A percentile compares a stretch with the other conserved stretches of the same genome.
Conservation (phyloP, 1,284 basidiomycete genomes). For the Gymnopus androsaceus region DNA sequence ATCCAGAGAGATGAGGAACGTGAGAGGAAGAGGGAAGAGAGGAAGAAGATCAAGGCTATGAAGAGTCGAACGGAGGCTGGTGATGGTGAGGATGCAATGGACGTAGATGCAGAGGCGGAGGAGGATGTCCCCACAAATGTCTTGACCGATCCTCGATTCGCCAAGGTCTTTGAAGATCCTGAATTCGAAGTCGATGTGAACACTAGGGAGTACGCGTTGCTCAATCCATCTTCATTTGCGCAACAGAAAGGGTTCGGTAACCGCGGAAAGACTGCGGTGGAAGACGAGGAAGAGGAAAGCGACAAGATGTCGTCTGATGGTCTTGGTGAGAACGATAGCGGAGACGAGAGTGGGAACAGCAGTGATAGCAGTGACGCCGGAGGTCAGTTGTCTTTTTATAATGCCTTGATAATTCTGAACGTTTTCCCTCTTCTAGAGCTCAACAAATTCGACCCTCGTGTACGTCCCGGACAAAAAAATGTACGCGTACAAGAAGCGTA, state of each 20-base stretch:
- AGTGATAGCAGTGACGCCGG: slow-evolving; percentile 51
- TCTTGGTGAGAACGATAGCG: slow-evolving; percentile 49
- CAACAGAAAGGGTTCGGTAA: slow-evolving; percentile 38
- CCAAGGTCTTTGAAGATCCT: slow-evolving; percentile 90
- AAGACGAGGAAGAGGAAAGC: slow-evolving; percentile 88
- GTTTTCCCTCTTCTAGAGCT: slow-evolving; percentile 40
- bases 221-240: slow-evolving; percentile 84
- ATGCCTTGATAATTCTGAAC: background rate
- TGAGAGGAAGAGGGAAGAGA: slow-evolving; percentile 61
- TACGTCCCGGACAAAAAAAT: slow-evolving; percentile 48
- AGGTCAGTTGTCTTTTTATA: slow-evolving; percentile 31
- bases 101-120: slow-evolving; percentile 31
- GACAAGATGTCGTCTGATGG: slow-evolving; percentile 78
- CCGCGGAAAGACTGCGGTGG: slow-evolving; percentile 76
- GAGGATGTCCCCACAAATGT: slow-evolving; percentile 44
- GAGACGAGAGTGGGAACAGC: slow-evolving; percentile 51
- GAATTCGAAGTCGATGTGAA: slow-evolving; percentile 92
- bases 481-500: slow-evolving; percentile 47
- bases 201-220: slow-evolving; percentile 84
- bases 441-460: slow-evolving; percentile 45
- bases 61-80: slow-evolving; percentile 31
- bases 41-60: slow-evolving; percentile 47
- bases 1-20: slow-evolving; percentile 76
- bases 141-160: slow-evolving; percentile 88
- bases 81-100: slow-evolving; percentile 40